Percentiles rank a stretch among this genome's conserved stretches.
phyloP scores from a whole-genome alignment of 2,329 filamentous ascomycete species.

The Beauveria rudraprayagi region DNA sequence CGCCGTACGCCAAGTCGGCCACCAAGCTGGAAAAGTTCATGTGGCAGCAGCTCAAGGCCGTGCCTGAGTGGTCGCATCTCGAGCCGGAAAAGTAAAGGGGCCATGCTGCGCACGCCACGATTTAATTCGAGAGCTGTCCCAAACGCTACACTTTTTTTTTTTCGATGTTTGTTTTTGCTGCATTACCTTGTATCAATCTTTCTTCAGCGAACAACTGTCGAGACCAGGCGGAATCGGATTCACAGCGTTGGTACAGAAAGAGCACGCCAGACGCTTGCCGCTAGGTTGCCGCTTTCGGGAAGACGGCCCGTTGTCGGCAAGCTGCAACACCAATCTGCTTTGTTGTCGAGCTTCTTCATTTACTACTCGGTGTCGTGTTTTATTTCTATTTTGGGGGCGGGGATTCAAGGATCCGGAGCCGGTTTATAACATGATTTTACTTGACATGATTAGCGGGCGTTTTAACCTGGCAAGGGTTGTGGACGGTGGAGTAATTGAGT shows the following conservation, averaged over 20 bases:
- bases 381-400: neutral
- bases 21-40: slow-evolving; percentile 91
- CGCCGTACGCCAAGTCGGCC: slow-evolving; percentile 89
- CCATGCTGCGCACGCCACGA: neutral
- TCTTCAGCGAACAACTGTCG: too few species aligned
- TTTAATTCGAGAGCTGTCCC: too few species aligned
- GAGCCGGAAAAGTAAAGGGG: slow-evolving; percentile 37
- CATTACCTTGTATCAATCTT: too few species aligned
- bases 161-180: too few species aligned
- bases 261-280: neutral
- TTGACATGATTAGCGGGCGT: slow-evolving; percentile 10
- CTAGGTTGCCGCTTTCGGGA: neutral
- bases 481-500: neutral
- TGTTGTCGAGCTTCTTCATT: too few species aligned
- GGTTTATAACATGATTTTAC: neutral
- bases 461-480: neutral
- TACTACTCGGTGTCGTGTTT: neutral
- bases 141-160: too few species aligned
- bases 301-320: neutral
- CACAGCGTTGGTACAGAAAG: neutral
- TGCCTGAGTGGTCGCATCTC: slow-evolving; percentile 81
- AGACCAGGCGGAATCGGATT: neutral
- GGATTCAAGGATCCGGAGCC: neutral
- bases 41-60: slow-evolving; percentile 86
- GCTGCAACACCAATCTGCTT: neutral